Base-by-base conservation (phyloP, 805 yeast species). In the Candida suzukii region DNA sequence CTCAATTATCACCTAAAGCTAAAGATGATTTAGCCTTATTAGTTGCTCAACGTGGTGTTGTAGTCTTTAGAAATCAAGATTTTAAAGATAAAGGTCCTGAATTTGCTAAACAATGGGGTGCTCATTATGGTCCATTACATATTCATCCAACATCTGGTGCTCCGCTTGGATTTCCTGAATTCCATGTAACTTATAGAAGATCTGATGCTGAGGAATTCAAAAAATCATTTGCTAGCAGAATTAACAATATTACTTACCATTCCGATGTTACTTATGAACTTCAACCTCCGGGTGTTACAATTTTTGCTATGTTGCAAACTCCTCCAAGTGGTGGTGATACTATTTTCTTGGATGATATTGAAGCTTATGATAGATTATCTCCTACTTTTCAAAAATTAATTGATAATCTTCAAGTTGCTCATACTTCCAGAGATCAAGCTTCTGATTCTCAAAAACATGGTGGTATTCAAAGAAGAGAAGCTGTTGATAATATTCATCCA, bases 311-410 rank as follows among this genome's bases (percentile, higher is more conserved):
- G 27, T 66, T 81, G 36, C 83, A 80, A 17, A 32, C 47, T 28
- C 79, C 78, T 22, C 76, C 71, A 19, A 58, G 78, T 25, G 88
- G 91, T 41, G 93, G 93, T 46, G 93, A 84, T 58, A 84, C 93
- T n/a, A 64, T 82, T 37, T 84, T 82, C 55, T 74, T 85, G n/a
- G 86, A 82, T 54, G 69, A 78, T 22, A 67, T 69, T 29, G 88
- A 81, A 57, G 88, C 87, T 11, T 84, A 80, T 60, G 74, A 79
- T 44, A 66, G 90, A 52, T 68, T 84, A 40, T 82, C 90, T 1
- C 83, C 84, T 20, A 72, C 66, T 24, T 73, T 83, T 66, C 71
- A 78, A 56, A 63, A 75, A 52, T 63, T 80, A 47, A 58, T 83
- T 35, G 67, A 69, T 17, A 82, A 82, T 0, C 69, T 84, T 52